phyloP scores from a whole-genome alignment of 805 yeast genomes.

The Candida nemodendra region DNA sequence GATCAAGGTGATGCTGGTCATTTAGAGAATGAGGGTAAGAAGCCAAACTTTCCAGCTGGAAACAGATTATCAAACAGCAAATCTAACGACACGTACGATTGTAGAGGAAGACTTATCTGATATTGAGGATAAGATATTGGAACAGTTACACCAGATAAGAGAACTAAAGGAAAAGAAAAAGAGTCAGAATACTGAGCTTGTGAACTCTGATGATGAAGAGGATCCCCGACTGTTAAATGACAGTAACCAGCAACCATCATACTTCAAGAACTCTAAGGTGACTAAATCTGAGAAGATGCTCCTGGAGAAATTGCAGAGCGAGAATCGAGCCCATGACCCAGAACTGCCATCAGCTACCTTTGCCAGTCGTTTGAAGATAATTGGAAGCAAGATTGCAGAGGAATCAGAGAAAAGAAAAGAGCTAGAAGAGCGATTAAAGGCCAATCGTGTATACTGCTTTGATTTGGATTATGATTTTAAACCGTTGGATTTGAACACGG shows the following conservation, averaged over 20 bases:
- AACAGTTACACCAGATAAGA: slow-evolving; percentile 21
- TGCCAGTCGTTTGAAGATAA: slow-evolving; percentile 12
- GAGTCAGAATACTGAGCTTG: slow-evolving; percentile 14
- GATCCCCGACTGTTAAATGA: slow-evolving; percentile 23
- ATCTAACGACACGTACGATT: slow-evolving; percentile 12
- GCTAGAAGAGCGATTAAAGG: slow-evolving; percentile 28
- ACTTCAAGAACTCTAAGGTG: slow-evolving; percentile 12
- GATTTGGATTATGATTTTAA: slow-evolving; percentile 25
- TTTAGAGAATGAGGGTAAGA: no score
- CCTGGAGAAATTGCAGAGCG: slow-evolving; percentile 5
- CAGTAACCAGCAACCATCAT: slow-evolving; percentile 12
- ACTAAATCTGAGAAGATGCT: slow-evolving; percentile 12
- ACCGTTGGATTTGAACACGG: slow-evolving; percentile 28
- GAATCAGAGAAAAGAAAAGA: slow-evolving; percentile 23
- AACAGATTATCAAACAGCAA: no score
- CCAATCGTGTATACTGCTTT: slow-evolving; percentile 41
- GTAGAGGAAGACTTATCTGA: slow-evolving; percentile 21
- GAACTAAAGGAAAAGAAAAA: slow-evolving; percentile 19
- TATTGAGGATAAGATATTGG: slow-evolving; percentile 23
- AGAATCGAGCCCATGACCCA: not conserved
- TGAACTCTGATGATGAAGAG: slow-evolving; percentile 30
- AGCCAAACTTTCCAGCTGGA: no score
- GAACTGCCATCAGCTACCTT: slow-evolving; percentile 5
- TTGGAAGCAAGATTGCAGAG: slow-evolving; percentile 10
- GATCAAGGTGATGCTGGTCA: no score